These are phyloP conservation scores for Aspergillus incahuasiensis DNA, from an alignment of 495 filamentous ascomycete species.

Conservation along the genomic window DNA sequence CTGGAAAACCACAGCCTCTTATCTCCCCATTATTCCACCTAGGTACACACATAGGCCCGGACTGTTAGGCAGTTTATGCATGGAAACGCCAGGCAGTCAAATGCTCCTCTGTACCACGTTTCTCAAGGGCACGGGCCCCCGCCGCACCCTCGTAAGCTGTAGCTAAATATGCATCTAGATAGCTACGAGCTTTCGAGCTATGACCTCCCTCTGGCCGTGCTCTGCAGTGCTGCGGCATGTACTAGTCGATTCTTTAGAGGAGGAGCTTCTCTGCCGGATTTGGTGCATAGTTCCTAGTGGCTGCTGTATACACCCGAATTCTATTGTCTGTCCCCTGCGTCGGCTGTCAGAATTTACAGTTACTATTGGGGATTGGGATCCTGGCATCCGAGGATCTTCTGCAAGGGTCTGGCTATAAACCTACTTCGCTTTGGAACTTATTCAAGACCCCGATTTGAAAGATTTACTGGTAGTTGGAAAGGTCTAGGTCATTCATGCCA, in stretches of 20 bases:
- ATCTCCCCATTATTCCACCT: neutral
- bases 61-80: neutral
- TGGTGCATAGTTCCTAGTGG: neutral
- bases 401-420: neutral
- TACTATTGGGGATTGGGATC: neutral
- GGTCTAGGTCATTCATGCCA: conserved; percentile 5
- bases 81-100: neutral
- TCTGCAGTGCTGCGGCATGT: neutral
- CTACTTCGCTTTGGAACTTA: neutral
- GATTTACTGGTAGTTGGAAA: neutral
- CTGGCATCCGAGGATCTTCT: neutral
- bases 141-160: neutral
- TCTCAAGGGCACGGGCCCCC: no score
- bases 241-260: neutral
- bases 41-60: neutral
- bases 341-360: neutral
- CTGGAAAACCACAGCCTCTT: neutral
- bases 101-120: neutral
- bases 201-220: neutral
- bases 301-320: no score
- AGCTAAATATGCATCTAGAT: neutral
- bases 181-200: neutral
- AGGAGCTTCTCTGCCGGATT: neutral
- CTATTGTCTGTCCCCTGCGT: no score
- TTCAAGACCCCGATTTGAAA: neutral